Percentiles rank a stretch among this genome's conserved stretches.
Evolutionary conservation across 768 basidiomycete genomes (phyloP).

Genomic region (Sarcodon sp.): DNA sequence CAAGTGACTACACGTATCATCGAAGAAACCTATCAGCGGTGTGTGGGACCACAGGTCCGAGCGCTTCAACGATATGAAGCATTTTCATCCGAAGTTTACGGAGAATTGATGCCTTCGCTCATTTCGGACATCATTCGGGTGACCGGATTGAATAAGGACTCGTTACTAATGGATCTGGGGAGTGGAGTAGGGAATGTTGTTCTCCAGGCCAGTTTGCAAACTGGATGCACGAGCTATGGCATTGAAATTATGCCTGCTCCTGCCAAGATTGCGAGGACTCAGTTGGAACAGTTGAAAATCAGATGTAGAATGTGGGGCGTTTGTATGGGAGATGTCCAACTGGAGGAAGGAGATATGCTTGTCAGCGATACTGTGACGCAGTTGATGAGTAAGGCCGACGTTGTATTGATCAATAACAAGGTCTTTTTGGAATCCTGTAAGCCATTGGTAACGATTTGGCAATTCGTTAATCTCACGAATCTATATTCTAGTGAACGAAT

Average conservation of each 20-base stretch:
- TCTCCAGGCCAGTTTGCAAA: conserved; percentile 40
- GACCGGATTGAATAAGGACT: conserved; percentile 33
- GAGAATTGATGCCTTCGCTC: conserved; percentile 77
- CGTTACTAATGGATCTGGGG: conserved; percentile 46
- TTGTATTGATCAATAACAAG: conserved; percentile 86
- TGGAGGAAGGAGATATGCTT: conserved; percentile 83
- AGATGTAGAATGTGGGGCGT: conserved; percentile 92
- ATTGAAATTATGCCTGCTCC: conserved; percentile 72
- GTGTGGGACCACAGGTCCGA: conserved; percentile 83
- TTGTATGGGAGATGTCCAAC: conserved; percentile 56
- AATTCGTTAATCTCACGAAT: neutral
- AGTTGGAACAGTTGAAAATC: conserved; percentile 60
- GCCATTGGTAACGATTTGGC: conserved; percentile 18
- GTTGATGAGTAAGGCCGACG: conserved; percentile 72
- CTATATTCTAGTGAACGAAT: conserved; percentile 60
- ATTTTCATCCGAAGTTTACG: conserved; percentile 80
- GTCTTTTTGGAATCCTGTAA: conserved; percentile 63
- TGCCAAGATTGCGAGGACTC: conserved; percentile 64
- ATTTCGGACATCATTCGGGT: conserved; percentile 37
- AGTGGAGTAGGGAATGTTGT: conserved; percentile 50
- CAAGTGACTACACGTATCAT: conserved; percentile 63
- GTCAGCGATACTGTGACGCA: conserved; percentile 49
- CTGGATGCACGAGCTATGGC: conserved; percentile 35
- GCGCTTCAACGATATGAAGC: conserved; percentile 71
- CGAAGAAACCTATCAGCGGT: conserved; percentile 89